Conservation (phyloP, 2,329 filamentous ascomycete genomes). For the Aspergillus caelatus region DNA sequence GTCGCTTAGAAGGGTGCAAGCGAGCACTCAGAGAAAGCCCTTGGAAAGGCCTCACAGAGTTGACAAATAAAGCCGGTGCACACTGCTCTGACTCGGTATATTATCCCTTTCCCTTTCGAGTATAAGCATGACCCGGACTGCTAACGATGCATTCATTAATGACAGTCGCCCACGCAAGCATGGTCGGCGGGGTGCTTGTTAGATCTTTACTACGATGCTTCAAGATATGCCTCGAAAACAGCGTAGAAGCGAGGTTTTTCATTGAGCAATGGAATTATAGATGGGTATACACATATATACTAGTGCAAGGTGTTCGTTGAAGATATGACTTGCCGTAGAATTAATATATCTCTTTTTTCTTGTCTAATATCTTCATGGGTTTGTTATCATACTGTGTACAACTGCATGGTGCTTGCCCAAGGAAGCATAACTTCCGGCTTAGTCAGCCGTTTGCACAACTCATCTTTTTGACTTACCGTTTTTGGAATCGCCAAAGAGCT, state of each 20-base stretch:
- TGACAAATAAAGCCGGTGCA: slow-evolving; percentile 87
- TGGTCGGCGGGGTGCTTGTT: slow-evolving; percentile 96
- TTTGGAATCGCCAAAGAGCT: slow-evolving; percentile 17
- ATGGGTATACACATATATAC: slow-evolving; percentile 1
- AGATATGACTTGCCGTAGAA: neutral
- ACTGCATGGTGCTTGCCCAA: neutral
- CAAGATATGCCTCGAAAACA: slow-evolving; percentile 40
- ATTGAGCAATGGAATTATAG: neutral
- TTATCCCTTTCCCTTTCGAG: slow-evolving; percentile 4
- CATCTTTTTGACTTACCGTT: slow-evolving; percentile 11
- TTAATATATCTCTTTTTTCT: neutral
- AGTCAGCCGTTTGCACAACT: slow-evolving; percentile 20
- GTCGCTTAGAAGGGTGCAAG: slow-evolving; percentile 80
- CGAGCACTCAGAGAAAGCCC: slow-evolving; percentile 75
- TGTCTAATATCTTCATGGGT: neutral
- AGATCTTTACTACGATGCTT: slow-evolving; percentile 92
- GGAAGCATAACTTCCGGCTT: slow-evolving; percentile 8
- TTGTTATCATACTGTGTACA: neutral
- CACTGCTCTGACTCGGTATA: slow-evolving; percentile 85
- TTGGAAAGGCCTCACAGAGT: slow-evolving; percentile 89
- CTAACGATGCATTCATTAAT: slow-evolving; percentile 14
- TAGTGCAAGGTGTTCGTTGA: neutral
- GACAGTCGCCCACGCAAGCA: slow-evolving; percentile 85
- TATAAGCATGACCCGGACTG: slow-evolving; percentile 1
- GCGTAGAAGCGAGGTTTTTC: neutral